Base-by-base conservation (phyloP, 371 early-diverging fungal species). In the Catenaria anguillulae region DNA sequence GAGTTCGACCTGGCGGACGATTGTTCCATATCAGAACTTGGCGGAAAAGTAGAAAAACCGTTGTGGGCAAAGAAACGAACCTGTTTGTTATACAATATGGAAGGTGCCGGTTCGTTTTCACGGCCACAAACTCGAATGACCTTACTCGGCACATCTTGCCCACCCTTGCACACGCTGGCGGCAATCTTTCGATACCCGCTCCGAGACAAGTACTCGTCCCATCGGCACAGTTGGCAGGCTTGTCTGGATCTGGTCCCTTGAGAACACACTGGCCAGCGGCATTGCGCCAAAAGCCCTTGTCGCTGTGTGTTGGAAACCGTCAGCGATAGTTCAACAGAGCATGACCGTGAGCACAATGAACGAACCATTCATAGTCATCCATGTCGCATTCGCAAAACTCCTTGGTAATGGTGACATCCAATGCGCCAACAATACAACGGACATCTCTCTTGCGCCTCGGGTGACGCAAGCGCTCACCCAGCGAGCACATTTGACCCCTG, bases 331-430 rank as follows among this genome's bases (percentile, higher is more conserved):
- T 2, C 1, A n/a, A 0, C 4, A 24, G 1, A 26, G 21, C 21
- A 48, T n/a, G n/a, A 21, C 2, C 21, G 24, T 12, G 24, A 2
- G n/a, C 4, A 48, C n/a, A 19, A 12, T 24, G 10, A 24, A 12
- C 40, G 40, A 62, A 54, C 40, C 80, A 80, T 43, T 77, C 75
- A 61, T 68, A 80, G 59, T 80, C 80, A 31, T 58, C 64, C 2
- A n/a, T 55, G 0, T 76, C 72, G 68, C 80, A 80, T 12, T 33
- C 59, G 59, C 80, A 80, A 0, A 60, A 34, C 23, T 50, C 62
- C 5, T 34, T 33, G n/a, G 62, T 33, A 3, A 67, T 63, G 15
- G 48, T 23, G 56, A 56, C 55, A 46, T 64, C 64, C n/a, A 64
- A 55, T 36, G 67, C 63, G 48, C 67, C 71, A 2, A 75, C 64